These are phyloP conservation scores for Multifurca ochricompacta DNA, from an alignment of 768 basidiomycete species.

Conservation along the genomic window DNA sequence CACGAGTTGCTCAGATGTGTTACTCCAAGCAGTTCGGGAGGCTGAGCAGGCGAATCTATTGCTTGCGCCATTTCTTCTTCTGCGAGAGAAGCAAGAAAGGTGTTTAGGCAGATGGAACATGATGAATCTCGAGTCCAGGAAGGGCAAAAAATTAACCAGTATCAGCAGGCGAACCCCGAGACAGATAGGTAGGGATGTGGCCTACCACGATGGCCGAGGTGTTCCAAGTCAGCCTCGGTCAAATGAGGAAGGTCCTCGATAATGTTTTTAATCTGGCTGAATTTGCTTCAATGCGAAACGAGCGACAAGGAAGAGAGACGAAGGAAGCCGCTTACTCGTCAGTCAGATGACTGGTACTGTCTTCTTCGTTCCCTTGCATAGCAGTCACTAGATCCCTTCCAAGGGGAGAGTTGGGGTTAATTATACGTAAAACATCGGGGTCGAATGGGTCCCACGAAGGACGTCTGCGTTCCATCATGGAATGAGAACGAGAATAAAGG, in stretches of 20 bases:
- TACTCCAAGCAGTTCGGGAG: constrained; percentile 61
- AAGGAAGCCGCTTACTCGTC: background rate
- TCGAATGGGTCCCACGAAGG: background rate
- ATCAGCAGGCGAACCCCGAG: background rate
- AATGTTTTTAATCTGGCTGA: constrained; percentile 33
- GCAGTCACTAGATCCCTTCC: background rate
- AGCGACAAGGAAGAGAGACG: background rate
- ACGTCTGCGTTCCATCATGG: background rate
- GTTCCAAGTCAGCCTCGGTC: constrained; percentile 41
- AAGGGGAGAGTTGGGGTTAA: background rate
- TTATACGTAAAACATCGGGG: background rate
- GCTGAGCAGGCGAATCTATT: constrained; percentile 74
- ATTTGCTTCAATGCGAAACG: background rate
- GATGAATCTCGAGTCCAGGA: constrained; percentile 41
- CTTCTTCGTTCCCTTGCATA: background rate
- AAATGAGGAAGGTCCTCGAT: constrained; percentile 41
- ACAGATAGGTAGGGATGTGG: background rate
- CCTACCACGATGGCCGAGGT: constrained; percentile 42
- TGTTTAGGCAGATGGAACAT: constrained; percentile 70
- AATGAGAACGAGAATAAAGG: background rate
- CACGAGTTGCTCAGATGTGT: constrained; percentile 43
- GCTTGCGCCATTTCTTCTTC: constrained; percentile 67
- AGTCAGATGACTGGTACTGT: background rate
- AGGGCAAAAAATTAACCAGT: background rate
- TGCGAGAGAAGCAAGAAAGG: constrained; percentile 58